Conservation (phyloP, 2,329 filamentous ascomycete genomes). For the Penicillium sp. region DNA sequence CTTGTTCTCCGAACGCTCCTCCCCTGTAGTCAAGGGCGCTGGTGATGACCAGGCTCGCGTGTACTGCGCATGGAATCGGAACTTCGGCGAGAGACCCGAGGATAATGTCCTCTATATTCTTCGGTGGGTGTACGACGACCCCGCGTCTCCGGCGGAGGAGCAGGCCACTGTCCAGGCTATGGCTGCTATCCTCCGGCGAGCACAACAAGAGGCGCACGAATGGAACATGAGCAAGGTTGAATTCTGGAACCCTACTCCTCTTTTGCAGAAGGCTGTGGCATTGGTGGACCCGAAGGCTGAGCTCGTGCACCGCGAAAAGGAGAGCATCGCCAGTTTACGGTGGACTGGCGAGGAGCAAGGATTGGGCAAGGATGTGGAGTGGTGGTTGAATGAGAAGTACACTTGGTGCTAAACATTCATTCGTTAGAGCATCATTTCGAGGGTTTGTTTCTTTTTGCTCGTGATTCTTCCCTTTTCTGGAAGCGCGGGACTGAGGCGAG, state of each 20-base stretch:
- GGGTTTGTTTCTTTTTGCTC: conserved; percentile 5
- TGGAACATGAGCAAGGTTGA: conserved; percentile 65
- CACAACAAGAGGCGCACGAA: conserved; percentile 59
- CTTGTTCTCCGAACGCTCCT: conserved; percentile 45
- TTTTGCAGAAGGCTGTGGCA: conserved; percentile 40
- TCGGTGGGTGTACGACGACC: conserved; percentile 36
- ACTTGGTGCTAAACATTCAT: conserved; percentile 37
- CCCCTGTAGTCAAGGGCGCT: conserved; percentile 60
- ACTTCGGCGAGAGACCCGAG: conserved; percentile 29
- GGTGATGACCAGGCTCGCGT: conserved; percentile 44
- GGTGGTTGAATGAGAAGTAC: conserved; percentile 44
- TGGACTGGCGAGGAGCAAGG: conserved; percentile 38
- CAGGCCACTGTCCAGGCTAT: conserved; percentile 49
- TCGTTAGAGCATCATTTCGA: conserved; percentile 3
- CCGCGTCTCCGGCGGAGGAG: conserved; percentile 34
- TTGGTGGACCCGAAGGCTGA: conserved; percentile 31
- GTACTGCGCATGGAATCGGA: conserved; percentile 37
- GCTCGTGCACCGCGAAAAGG: conserved; percentile 39
- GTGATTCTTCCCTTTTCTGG: not conserved
- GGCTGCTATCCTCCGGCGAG: conserved; percentile 55
- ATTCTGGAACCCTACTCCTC: conserved; percentile 70
- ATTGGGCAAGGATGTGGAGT: conserved; percentile 36
- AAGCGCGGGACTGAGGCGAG: conserved; percentile 6
- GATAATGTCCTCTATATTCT: conserved; percentile 38
- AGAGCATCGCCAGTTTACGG: conserved; percentile 40